Conservation (phyloP, 495 filamentous ascomycete species). For the Mycothermus thermophilus region DNA sequence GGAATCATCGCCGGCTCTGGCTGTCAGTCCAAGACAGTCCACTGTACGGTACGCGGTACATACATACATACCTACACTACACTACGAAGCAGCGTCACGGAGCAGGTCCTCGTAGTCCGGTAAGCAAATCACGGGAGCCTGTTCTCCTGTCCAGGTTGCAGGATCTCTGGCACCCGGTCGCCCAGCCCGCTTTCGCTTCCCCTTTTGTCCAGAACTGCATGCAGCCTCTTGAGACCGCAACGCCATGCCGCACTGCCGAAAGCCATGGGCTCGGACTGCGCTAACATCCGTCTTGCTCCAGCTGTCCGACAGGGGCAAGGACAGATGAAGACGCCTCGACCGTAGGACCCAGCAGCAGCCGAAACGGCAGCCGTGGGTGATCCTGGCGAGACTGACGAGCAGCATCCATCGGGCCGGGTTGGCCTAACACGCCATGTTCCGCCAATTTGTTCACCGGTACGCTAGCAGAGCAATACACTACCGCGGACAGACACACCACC, state of each 20-base stretch:
- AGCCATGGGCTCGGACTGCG: conserved; percentile 12
- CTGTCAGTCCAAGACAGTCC: too few relatives aligned
- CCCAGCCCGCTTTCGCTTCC: conserved; percentile 5
- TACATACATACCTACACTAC: too few relatives aligned
- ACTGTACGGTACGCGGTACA: too few relatives aligned
- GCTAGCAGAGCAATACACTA: conserved; percentile 5
- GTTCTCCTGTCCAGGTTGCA: conserved; percentile 1
- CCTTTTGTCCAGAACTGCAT: conserved; percentile 8
- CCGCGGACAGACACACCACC: too few relatives aligned
- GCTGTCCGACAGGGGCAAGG: conserved; percentile 7
- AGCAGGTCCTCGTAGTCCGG: neutral
- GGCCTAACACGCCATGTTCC: conserved; percentile 6
- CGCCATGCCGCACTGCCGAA: conserved; percentile 24
- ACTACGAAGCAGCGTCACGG: neutral
- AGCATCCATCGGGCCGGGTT: conserved; percentile 16
- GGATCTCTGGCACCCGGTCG: conserved; percentile 1
- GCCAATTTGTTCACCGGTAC: conserved; percentile 4
- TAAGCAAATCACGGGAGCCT: neutral
- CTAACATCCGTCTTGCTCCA: neutral
- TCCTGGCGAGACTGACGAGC: conserved; percentile 7
- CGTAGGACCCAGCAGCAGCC: neutral
- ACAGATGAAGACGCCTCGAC: neutral
- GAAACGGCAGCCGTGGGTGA: conserved; percentile 15
- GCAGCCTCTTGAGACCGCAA: conserved; percentile 9
- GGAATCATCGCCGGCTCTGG: too few relatives aligned